Evolutionary conservation across 2,329 filamentous ascomycete species (phyloP).

Genomic region (Bipolaris cookei): DNA sequence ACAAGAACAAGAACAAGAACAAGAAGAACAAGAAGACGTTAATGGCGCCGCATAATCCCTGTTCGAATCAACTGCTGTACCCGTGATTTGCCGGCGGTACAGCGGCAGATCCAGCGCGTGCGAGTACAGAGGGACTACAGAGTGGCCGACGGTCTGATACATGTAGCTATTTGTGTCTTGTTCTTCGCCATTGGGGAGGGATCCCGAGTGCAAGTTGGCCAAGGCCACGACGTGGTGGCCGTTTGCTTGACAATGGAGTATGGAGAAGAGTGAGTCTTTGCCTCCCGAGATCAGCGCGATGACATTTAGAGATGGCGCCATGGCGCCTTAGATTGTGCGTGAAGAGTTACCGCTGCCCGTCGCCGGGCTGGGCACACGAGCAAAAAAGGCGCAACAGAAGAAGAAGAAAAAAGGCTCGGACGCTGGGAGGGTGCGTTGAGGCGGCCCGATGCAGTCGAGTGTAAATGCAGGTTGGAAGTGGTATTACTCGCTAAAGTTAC

Average conservation of each 20-base stretch:
- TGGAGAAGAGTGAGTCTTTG: slow-evolving; percentile 94
- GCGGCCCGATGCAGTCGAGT: slow-evolving; percentile 11
- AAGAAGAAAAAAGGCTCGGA: too few species aligned
- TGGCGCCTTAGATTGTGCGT: background rate
- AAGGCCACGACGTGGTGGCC: slow-evolving; percentile 86
- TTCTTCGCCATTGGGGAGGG: slow-evolving; percentile 46
- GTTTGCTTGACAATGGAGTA: slow-evolving; percentile 86
- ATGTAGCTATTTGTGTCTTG: slow-evolving; percentile 94
- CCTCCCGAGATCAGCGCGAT: slow-evolving; percentile 94
- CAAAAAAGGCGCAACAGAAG: too few species aligned
- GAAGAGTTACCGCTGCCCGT: too few species aligned
- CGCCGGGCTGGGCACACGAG: too few species aligned
- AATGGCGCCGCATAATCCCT: slow-evolving; percentile 67
- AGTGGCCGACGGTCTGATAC: slow-evolving; percentile 97
- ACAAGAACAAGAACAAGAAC: too few species aligned
- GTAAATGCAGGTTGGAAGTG: too few species aligned
- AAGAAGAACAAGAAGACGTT: too few species aligned
- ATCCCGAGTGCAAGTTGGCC: slow-evolving; percentile 79
- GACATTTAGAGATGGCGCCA: slow-evolving; percentile 57
- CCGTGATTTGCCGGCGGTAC: slow-evolving; percentile 78
- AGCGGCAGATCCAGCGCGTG: slow-evolving; percentile 79
- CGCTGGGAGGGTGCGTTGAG: background rate
- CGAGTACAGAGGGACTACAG: slow-evolving; percentile 83
- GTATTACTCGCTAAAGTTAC: slow-evolving; percentile 15
- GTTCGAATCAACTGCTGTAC: slow-evolving; percentile 71